Evolutionary conservation across 2,329 filamentous ascomycete species (phyloP).

Genomic region (Cadophora malorum): DNA sequence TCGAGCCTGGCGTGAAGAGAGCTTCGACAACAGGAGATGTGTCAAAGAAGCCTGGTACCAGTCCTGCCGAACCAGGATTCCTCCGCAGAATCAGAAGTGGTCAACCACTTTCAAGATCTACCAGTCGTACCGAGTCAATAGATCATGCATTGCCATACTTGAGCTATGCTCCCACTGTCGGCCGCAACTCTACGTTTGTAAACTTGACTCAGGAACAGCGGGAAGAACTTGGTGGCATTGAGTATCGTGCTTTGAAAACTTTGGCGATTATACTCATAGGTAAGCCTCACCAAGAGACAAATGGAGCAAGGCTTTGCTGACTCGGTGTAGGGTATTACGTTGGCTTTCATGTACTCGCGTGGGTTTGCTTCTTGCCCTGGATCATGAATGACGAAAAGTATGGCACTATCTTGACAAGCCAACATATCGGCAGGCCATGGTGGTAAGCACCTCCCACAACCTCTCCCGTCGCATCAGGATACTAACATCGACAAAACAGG

Average conservation of each 20-base stretch:
- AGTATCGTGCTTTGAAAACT: constrained; percentile 91
- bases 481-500: constrained; percentile 82
- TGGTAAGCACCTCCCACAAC: neutral
- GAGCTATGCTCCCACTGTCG: constrained; percentile 91
- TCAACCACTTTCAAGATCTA: constrained; percentile 16
- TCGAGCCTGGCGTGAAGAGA: constrained; percentile 52
- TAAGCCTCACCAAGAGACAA: neutral
- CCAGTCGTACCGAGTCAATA: constrained; percentile 48
- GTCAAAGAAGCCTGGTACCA: neutral
- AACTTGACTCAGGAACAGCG: constrained; percentile 88
- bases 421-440: constrained; percentile 6
- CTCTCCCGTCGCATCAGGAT: constrained; percentile 31
- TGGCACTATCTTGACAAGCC: neutral
- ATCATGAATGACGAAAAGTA: neutral
- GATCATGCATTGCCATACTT: constrained; percentile 79
- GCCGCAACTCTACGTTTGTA: constrained; percentile 90
- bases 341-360: neutral
- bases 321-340: neutral
- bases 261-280: constrained; percentile 68
- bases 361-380: constrained; percentile 8
- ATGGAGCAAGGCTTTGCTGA: neutral
- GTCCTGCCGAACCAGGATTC: neutral
- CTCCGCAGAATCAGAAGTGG: constrained; percentile 31
- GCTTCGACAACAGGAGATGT: constrained; percentile 48
- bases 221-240: constrained; percentile 94